Evolutionary conservation across 2,329 filamentous ascomycete genomes (phyloP), one percentile per base, ranked within the genome.

Genomic region (Alternaria angustiovoidea): DNA sequence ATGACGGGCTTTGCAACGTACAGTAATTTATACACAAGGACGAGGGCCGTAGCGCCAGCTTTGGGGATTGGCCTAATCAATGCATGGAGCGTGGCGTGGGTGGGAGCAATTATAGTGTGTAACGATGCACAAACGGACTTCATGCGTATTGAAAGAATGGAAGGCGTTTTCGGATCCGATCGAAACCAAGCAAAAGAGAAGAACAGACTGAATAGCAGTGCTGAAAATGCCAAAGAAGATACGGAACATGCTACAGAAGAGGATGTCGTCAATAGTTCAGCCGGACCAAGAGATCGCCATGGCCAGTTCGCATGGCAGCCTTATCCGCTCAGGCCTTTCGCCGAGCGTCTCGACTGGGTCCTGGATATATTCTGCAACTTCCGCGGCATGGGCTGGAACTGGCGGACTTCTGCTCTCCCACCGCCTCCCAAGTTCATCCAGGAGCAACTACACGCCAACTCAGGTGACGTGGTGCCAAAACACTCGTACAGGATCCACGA

Each of bases 321-420:
- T 3, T 87, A 85, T 65, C 85, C 86, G 0, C 39, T 67, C 5
- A 61, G 65, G 4, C 74, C 81, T 3, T 81, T 87, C 39, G 68
- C 76, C 22, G 83, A 87, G 63, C 84, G 87, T 16, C 65, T 88
- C 18, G 83, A 87, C 58, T 89, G 87, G 87, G 80, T 84, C 4
- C 64, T 82, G 11, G 87, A 88, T 58, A 73, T 88, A 38, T 81
- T 87, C 61, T 82, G 81, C 70, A 87, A 83, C 68, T 86, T 89
- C 67, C 81, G 87, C 47, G 87, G 87, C 9, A 81, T 85, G 34
- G 85, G 85, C 62, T 89, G 87, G 87, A 86, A 83, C 67, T 88
- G 86, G 81, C 81, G 86, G 5, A 81, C 82, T 24, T 78, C 82
- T 14, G 81, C 80, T 7, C 74, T 87, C 1, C 78, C 82, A 1